Conservation (phyloP, 1,139 yeast genomes). For the Lodderomyces orthopsilosis region DNA sequence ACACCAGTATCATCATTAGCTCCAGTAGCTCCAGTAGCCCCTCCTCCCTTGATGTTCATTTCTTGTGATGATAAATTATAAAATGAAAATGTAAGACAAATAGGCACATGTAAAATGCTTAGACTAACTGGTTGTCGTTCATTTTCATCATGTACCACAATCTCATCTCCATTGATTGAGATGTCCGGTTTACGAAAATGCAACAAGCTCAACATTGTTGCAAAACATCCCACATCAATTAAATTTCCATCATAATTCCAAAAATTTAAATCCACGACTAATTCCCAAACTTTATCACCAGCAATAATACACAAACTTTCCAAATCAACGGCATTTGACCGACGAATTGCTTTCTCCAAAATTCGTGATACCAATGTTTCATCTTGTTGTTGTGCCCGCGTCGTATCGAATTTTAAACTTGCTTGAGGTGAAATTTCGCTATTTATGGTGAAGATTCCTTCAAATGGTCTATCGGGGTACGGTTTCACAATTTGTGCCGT, state of each 20-base stretch:
- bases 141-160: conserved; percentile 64
- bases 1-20: no score
- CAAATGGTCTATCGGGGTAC: conserved; percentile 88
- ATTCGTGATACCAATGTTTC: conserved; percentile 77
- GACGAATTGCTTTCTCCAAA: conserved; percentile 85
- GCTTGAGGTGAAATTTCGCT: conserved; percentile 92
- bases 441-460: conserved; percentile 79
- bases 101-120: conserved; percentile 83
- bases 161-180: conserved; percentile 45
- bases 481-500: conserved; percentile 82
- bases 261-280: conserved; percentile 86
- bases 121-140: conserved; percentile 88
- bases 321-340: conserved; percentile 87
- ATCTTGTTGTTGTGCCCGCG: conserved; percentile 66
- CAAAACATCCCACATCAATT: conserved; percentile 86
- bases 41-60: conserved; percentile 51
- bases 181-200: conserved; percentile 86
- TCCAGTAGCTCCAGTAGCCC: no score
- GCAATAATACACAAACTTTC: conserved; percentile 90
- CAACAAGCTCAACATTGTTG: conserved; percentile 79
- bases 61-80: conserved; percentile 60
- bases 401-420: conserved; percentile 66
- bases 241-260: conserved; percentile 90
- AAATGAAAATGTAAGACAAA: conserved; percentile 87
- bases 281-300: conserved; percentile 86